Base-by-base conservation (phyloP, 352 stramenopile genomes). In the Phytophthora fragariaefolia region DNA sequence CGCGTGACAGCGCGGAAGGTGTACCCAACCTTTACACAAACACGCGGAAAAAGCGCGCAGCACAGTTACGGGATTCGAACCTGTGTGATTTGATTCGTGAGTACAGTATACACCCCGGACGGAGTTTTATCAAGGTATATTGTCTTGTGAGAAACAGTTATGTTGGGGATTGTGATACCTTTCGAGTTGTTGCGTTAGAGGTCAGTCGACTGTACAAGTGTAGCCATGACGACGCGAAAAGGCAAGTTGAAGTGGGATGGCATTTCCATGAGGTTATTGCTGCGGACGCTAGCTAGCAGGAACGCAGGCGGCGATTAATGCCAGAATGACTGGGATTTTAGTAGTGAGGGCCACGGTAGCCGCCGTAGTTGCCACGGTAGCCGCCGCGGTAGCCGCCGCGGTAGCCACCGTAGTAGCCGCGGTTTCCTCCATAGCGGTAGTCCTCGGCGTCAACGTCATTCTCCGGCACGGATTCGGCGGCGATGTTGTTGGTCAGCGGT, bases 1-100 rank as follows among this genome's bases (percentile, higher is more conserved):
- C 43, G 45, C 32, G 47, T 53, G 61, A 58, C 47, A 27, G 13
- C 4, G 17, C 22, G 53, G 64, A 63, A 36, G 36, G 36, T 20
- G 63, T 43, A 72, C 64, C 48, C 57, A 62, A 62, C 63, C 50
- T 67, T 66, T 63, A 71, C 63, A 67, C 49, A 36, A 56, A 45
- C 24, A 38, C 47, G 24, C 57, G 22, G 57, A 49, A 64, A 50
- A 55, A 55, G n/a, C n/a, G n/a, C n/a, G n/a, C n/a, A n/a, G n/a
- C n/a, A n/a, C n/a, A n/a, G n/a, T n/a, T n/a, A n/a, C n/a, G n/a
- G n/a, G n/a, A n/a, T n/a, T n/a, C n/a, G n/a, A n/a, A n/a, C n/a
- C n/a, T n/a, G n/a, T n/a, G n/a, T n/a, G n/a, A n/a, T n/a, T n/a
- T n/a, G n/a, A n/a, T n/a, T n/a, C n/a, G n/a, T n/a, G n/a, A n/a